These are phyloP conservation scores for Endoconidiophora laricicola DNA, from an alignment of 2,329 filamentous ascomycete species.

Conservation along the genomic window DNA sequence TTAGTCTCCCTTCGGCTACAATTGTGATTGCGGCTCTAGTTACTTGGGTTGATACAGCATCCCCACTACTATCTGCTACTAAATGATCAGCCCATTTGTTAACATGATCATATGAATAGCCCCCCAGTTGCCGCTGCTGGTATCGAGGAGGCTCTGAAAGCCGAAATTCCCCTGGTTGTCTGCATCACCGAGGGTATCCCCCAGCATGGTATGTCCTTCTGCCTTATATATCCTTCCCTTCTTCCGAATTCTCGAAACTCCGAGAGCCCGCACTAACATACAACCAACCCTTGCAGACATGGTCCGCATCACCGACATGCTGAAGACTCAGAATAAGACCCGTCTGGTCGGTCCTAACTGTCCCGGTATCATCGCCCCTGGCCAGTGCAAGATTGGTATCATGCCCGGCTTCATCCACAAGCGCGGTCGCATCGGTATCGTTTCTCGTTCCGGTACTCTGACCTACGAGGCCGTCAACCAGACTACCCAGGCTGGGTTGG, in stretches of 20 bases:
- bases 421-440: slow-evolving; percentile 94
- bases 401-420: slow-evolving; percentile 99
- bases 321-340: slow-evolving; percentile 95
- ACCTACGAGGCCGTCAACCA: slow-evolving; percentile 99
- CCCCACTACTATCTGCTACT: neutral
- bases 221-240: neutral
- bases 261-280: neutral
- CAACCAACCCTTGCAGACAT: slow-evolving; percentile 47
- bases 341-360: slow-evolving; percentile 95
- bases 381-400: slow-evolving; percentile 99
- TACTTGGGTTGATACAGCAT: neutral
- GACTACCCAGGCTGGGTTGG: slow-evolving; percentile 90
- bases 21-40: neutral
- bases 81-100: neutral
- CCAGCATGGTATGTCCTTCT: slow-evolving; percentile 58
- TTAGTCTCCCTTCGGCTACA: neutral
- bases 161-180: slow-evolving; percentile 87
- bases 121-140: slow-evolving; percentile 81
- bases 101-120: slow-evolving; percentile 26
- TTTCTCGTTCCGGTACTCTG: slow-evolving; percentile 92
- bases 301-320: slow-evolving; percentile 95
- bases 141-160: slow-evolving; percentile 90
- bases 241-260: slow-evolving; percentile 8
- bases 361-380: slow-evolving; percentile 85
- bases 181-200: slow-evolving; percentile 98